Percentiles rank a stretch among this genome's conserved stretches.
These are phyloP conservation scores for Tylopilus orsonianus DNA, from an alignment of 1,284 basidiomycete genomes.

Conservation along the genomic window DNA sequence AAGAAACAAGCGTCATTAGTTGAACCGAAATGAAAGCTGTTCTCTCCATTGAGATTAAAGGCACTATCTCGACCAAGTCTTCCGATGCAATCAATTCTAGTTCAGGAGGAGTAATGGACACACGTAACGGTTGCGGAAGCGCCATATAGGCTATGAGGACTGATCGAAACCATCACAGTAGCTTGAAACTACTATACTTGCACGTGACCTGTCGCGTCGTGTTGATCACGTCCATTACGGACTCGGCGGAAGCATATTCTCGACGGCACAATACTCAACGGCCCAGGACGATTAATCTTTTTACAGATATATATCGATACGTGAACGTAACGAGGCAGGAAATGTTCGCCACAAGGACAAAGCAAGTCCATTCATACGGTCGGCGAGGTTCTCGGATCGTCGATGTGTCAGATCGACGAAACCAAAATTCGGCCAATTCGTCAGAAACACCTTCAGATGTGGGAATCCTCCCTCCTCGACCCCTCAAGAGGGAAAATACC, in stretches of 20 bases:
- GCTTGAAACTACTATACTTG: too few relatives aligned
- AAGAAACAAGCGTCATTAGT: background rate
- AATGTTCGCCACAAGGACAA: slow-evolving; percentile 60
- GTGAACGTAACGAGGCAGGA: background rate
- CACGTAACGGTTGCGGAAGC: slow-evolving; percentile 55
- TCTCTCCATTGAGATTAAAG: slow-evolving; percentile 83
- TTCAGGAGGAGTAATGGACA: slow-evolving; percentile 73
- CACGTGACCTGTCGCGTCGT: slow-evolving; percentile 30
- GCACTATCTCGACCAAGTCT: slow-evolving; percentile 78
- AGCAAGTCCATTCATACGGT: slow-evolving; percentile 70
- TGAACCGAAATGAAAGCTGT: slow-evolving; percentile 80
- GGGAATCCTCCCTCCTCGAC: slow-evolving; percentile 5
- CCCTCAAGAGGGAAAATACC: slow-evolving; percentile 26
- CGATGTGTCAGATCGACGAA: slow-evolving; percentile 42
- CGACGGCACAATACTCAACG: background rate
- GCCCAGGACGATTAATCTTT: background rate
- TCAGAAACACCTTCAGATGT: slow-evolving; percentile 16
- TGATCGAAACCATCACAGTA: background rate
- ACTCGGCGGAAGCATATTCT: slow-evolving; percentile 4
- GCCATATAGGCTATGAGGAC: slow-evolving; percentile 51
- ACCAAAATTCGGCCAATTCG: slow-evolving; percentile 23
- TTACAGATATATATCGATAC: background rate
- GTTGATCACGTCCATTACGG: slow-evolving; percentile 9
- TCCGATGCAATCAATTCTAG: slow-evolving; percentile 86
- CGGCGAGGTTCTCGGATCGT: slow-evolving; percentile 65